Evolutionary conservation across 2,329 filamentous ascomycete species (phyloP).

Genomic region (Alternaria consortialis): DNA sequence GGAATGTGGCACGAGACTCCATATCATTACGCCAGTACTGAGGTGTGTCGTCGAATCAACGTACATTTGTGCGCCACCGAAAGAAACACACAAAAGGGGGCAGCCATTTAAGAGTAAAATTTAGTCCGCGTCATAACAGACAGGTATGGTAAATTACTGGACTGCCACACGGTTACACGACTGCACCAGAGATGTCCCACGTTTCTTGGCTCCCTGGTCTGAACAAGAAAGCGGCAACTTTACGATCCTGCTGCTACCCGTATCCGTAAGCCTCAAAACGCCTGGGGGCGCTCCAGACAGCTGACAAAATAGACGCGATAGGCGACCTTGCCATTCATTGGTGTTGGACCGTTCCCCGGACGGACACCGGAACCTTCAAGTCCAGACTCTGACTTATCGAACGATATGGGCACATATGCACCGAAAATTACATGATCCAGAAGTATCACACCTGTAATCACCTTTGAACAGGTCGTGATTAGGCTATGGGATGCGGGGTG

Average conservation of each 20-base stretch:
- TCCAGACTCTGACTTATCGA: neutral
- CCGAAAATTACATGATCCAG: neutral
- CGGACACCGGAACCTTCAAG: neutral
- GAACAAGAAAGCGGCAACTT: slow-evolving; percentile 10
- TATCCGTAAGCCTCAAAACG: slow-evolving; percentile 7
- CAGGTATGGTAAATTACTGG: neutral
- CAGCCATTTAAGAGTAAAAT: slow-evolving; percentile 2
- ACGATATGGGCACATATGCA: neutral
- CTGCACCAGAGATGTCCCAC: slow-evolving; percentile 17
- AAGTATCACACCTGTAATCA: neutral
- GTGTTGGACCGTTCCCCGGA: neutral
- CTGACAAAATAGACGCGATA: slow-evolving; percentile 16
- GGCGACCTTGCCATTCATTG: slow-evolving; percentile 5
- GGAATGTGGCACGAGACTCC: slow-evolving; percentile 7
- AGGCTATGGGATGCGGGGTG: slow-evolving; percentile 15
- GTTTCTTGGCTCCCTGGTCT: slow-evolving; percentile 19
- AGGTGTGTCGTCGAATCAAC: slow-evolving; percentile 4
- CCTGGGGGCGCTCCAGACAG: neutral
- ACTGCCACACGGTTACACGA: slow-evolving; percentile 18
- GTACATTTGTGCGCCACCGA: slow-evolving; percentile 9
- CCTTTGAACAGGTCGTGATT: neutral
- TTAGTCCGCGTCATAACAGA: slow-evolving; percentile 7
- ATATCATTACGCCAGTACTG: neutral
- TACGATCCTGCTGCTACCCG: slow-evolving; percentile 20
- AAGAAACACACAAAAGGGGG: slow-evolving; percentile 1